Percentiles rank a stretch among this genome's conserved stretches.
phyloP scores from a whole-genome alignment of 176 grass and related monocot genomes.

The Bromus sterilis region DNA sequence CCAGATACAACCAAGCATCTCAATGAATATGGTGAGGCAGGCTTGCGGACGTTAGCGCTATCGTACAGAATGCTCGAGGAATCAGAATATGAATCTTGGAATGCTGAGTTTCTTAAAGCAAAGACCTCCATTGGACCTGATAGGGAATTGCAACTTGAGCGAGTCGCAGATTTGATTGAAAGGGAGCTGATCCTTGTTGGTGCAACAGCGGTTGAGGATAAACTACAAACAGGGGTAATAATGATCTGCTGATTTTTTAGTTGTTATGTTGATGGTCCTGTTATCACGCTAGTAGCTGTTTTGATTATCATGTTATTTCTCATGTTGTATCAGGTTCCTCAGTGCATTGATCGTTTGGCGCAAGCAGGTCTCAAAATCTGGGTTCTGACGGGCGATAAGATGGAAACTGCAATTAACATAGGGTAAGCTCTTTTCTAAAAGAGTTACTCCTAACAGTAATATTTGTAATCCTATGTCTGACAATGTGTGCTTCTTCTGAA shows the following conservation, averaged over 20 bases:
- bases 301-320: slow-evolving; percentile 21
- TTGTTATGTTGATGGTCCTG: slow-evolving; percentile 12
- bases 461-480: neutral
- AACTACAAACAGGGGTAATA: slow-evolving; percentile 81
- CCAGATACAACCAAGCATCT: slow-evolving; percentile 68
- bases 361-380: slow-evolving; percentile 98
- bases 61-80: slow-evolving; percentile 82
- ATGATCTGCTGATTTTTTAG: neutral
- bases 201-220: slow-evolving; percentile 94
- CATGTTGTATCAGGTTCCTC: slow-evolving; percentile 64
- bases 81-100: slow-evolving; percentile 89
- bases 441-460: neutral
- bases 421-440: slow-evolving; percentile 55
- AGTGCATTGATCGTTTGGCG: slow-evolving; percentile 94
- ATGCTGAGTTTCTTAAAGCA: slow-evolving; percentile 79
- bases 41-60: slow-evolving; percentile 77
- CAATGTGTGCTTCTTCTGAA: neutral
- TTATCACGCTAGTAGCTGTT: slow-evolving; percentile 21
- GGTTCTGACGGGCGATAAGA: slow-evolving; percentile 99
- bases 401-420: slow-evolving; percentile 99
- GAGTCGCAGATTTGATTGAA: slow-evolving; percentile 84
- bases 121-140: slow-evolving; percentile 86
- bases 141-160: slow-evolving; percentile 77
- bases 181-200: slow-evolving; percentile 89
- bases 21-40: slow-evolving; percentile 92